Evolutionary conservation across 768 basidiomycete genomes (phyloP), one percentile per base, ranked within the genome.

Genomic region (Suillus occidentalis): DNA sequence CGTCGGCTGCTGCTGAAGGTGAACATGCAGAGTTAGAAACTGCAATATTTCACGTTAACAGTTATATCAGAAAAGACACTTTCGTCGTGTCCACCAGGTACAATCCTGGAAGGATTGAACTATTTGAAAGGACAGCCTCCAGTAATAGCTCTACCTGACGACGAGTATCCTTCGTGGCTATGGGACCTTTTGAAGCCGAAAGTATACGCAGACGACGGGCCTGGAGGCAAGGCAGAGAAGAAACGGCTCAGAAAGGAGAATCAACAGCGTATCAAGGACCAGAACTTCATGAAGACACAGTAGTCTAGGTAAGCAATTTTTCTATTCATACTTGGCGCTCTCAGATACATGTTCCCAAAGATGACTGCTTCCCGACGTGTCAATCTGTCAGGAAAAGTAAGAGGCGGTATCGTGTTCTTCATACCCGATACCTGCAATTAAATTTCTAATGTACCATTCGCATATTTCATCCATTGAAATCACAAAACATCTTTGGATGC

Each of bases 151-250:
- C 77, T 83, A 13, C 80, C 90, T 0, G 95, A 97, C 75, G 89
- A 91, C 52, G 87, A 89, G 69, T 97, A 97, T 74, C 95, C 95
- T 4, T 75, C 85, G 8, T 97, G 95, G 95, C 75, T 97, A 47
- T 97, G 95, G 95, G 88, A 83, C 16, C 72, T 94, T 45, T 77
- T 92, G 22, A 76, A 87, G 65, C 84, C 88, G 6, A 85, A 84
- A 71, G 82, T 82, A 49, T 79, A 83, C 62, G 83, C 83, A 20
- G 89, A 92, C 62, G 90, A 92, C 66, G 89, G 89, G 1, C 90
- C 88, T 1, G 91, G 90, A 22, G 89, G 92, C 25, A 84, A 84
- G 73, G 86, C 81, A 59, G 83, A 85, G 75, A 81, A 86, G 58
- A 78, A 82, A 63, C 77, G 79, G 64, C 79, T 90, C 75, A 79